These are phyloP conservation scores for Podospora australis DNA, from an alignment of 495 filamentous ascomycete genomes.

Conservation along the genomic window DNA sequence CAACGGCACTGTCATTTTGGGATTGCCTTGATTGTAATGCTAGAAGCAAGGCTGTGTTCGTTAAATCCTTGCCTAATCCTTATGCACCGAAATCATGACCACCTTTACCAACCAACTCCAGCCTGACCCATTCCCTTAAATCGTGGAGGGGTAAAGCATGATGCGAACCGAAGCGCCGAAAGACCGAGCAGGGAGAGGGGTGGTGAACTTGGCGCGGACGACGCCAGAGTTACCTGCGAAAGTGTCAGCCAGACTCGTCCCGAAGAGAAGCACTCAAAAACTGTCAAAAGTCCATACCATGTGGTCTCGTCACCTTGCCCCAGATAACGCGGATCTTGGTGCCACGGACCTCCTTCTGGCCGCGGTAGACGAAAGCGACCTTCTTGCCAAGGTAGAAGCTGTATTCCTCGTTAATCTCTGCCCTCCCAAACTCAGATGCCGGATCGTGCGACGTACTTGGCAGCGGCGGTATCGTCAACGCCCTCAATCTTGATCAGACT, in stretches of 20 bases:
- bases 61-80: conserved; percentile 45
- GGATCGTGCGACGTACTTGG: conserved; percentile 56
- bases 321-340: conserved; percentile 98
- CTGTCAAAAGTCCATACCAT: conserved; percentile 55
- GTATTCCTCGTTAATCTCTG: conserved; percentile 22
- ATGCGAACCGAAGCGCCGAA: conserved; percentile 96
- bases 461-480: conserved; percentile 78
- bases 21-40: conserved; percentile 39
- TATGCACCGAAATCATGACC: conserved; percentile 50
- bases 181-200: conserved; percentile 88
- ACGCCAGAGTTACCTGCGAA: conserved; percentile 83
- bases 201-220: conserved; percentile 90
- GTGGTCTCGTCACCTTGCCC: conserved; percentile 94
- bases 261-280: background rate
- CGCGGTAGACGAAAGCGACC: conserved; percentile 95
- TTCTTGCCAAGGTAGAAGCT: conserved; percentile 94
- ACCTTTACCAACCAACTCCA: conserved; percentile 49
- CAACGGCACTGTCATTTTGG: conserved; percentile 35
- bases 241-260: conserved; percentile 5
- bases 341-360: conserved; percentile 82
- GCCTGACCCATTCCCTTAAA: conserved; percentile 42
- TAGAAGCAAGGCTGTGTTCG: conserved; percentile 37
- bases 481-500: conserved; percentile 95
- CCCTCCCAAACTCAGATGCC: background rate
- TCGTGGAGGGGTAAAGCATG: conserved; percentile 94